Conservation (phyloP, 345 rosid genomes). For the Eucalyptus viminalis region DNA sequence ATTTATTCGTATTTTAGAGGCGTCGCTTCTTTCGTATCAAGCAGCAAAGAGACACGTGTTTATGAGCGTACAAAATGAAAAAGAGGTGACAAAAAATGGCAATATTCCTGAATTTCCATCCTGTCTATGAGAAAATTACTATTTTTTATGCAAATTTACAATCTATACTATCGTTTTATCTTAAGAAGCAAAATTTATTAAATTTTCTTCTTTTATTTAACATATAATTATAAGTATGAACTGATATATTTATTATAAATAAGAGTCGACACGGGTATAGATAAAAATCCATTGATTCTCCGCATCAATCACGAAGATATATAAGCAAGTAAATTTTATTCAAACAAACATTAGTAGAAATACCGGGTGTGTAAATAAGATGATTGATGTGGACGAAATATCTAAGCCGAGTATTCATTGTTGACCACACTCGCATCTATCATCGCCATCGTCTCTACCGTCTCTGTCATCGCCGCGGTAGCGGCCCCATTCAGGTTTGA, state of each 20-base stretch:
- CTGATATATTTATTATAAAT: neutral
- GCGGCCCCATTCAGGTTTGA: accelerated
- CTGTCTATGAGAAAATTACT: too few species aligned
- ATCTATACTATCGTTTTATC: too few species aligned
- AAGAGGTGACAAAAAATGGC: too few species aligned
- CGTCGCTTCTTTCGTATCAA: too few species aligned
- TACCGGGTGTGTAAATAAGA: neutral
- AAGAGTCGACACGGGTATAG: accelerated
- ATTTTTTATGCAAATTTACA: too few species aligned
- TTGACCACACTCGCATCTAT: accelerated
- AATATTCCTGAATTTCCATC: too few species aligned
- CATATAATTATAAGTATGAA: too few species aligned
- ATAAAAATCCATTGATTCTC: neutral
- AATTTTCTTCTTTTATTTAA: too few species aligned
- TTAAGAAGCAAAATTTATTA: too few species aligned
- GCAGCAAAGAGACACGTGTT: too few species aligned
- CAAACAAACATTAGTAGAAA: neutral
- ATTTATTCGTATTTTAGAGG: too few species aligned
- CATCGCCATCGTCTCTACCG: accelerated
- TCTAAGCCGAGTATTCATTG: neutral
- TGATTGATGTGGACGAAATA: neutral
- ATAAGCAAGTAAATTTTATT: neutral
- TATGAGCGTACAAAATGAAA: neutral
- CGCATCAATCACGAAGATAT: accelerated
- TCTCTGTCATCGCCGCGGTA: neutral